These are phyloP conservation scores for Domatiomyces globalis DNA, from an alignment of 2,329 filamentous ascomycete species.

Conservation along the genomic window DNA sequence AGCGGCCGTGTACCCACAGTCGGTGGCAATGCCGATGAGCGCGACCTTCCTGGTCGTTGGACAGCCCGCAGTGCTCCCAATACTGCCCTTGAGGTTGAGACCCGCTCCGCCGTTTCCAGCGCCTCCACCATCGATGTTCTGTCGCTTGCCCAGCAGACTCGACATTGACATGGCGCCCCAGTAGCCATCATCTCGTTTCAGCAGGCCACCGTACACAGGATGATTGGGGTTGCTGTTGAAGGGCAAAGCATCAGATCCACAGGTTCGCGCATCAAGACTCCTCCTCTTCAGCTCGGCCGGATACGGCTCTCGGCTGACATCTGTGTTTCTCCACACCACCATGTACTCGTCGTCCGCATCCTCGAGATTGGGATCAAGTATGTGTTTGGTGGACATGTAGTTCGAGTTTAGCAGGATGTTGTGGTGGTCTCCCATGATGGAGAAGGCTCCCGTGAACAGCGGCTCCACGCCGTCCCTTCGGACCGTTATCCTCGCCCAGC, in stretches of 20 bases:
- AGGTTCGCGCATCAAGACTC: slow-evolving; percentile 37
- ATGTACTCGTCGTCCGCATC: slow-evolving; percentile 55
- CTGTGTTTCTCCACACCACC: slow-evolving; percentile 85
- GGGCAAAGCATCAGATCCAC: slow-evolving; percentile 57
- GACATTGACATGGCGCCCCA: slow-evolving; percentile 49
- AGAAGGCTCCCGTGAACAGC: slow-evolving; percentile 81
- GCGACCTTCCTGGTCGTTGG: slow-evolving; percentile 83
- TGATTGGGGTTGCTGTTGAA: slow-evolving; percentile 69
- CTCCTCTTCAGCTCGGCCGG: slow-evolving; percentile 53
- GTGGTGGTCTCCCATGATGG: slow-evolving; percentile 66
- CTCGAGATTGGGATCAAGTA: slow-evolving; percentile 53
- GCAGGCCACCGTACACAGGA: slow-evolving; percentile 40
- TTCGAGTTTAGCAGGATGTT: slow-evolving; percentile 65
- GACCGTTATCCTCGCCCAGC: slow-evolving; percentile 75
- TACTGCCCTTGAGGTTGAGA: slow-evolving; percentile 61
- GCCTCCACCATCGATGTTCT: slow-evolving; percentile 48
- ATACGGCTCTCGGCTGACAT: slow-evolving; percentile 43
- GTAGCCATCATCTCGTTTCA: slow-evolving; percentile 37
- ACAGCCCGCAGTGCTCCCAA: slow-evolving; percentile 73
- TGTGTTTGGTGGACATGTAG: slow-evolving; percentile 58
- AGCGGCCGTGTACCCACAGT: slow-evolving; percentile 68
- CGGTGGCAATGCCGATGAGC: slow-evolving; percentile 78
- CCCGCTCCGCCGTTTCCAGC: slow-evolving; percentile 60
- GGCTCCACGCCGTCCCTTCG: slow-evolving; percentile 61
- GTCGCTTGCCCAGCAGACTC: slow-evolving; percentile 55